Base-by-base conservation (phyloP, 192 early-diverging fungal genomes). In the Mortierella hygrophila region DNA sequence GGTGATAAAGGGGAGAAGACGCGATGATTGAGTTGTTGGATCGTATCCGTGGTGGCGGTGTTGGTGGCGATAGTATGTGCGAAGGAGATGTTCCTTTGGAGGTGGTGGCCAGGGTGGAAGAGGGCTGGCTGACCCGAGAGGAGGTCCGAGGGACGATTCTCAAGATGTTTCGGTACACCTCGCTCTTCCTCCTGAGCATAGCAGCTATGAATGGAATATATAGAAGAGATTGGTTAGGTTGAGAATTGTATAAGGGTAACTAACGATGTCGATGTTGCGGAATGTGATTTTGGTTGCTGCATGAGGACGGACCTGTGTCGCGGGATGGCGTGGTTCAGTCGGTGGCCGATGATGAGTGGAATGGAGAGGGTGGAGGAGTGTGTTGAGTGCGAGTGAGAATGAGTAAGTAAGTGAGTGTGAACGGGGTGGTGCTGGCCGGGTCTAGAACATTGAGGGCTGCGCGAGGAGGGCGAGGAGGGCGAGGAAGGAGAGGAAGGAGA, bases 111-210 rank as follows among this genome's bases (percentile, higher is more conserved):
- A 68, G 5, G n/a, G 68, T 42, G 68, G 81, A 76, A 76, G 75
- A 76, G 63, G 70, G 42, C 29, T 37, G 47, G 41, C 60, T 68
- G 38, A 18, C 38, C 44, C 71, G 71, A 63, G 81, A 42, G 49
- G 68, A 40, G 44, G 44, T 29, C 72, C 70, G 72, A 63, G 81
- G 77, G n/a, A 70, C 52, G 38, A 79, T 46, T 68, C 69, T 79
- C 76, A 86, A 20, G 38, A 78, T 71, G 57, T 44, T 70, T 76
- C 74, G 68, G 74, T 72, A 81, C 52, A 81, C 79, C 75, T 86
- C 78, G 63, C 84, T 72, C 70, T 78, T 86, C 84, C 84, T 81
- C 79, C 79, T 35, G 54, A 86, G 79, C 84, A 86, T 86, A 26
- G 42, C 84, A 73, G 75, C 40, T 71, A 41, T 10, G 37, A 23